Conservation (phyloP, 768 basidiomycete genomes). For the Agrocybe chaxingu region DNA sequence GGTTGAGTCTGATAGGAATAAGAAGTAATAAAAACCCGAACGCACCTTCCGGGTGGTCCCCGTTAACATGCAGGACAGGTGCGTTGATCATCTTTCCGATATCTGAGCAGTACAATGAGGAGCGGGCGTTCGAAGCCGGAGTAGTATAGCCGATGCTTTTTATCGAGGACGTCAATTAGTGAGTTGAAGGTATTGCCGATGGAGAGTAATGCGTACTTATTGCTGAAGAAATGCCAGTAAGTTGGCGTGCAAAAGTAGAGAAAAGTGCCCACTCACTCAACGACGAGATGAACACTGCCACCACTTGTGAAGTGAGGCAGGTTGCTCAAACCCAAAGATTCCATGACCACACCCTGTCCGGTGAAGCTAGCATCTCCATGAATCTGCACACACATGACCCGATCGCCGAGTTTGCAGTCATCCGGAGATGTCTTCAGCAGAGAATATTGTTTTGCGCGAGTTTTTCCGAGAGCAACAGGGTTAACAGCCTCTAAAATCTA, state of each 20-base stretch:
- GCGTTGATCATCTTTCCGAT: conserved; percentile 88
- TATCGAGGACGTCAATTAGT: conserved; percentile 1
- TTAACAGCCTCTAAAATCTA: conserved; percentile 69
- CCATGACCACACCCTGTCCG: conserved; percentile 90
- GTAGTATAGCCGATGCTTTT: conserved; percentile 89
- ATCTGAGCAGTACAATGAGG: conserved; percentile 85
- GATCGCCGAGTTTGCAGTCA: conserved; percentile 56
- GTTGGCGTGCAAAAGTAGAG: neutral
- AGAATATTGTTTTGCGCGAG: conserved; percentile 86
- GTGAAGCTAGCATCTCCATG: conserved; percentile 93
- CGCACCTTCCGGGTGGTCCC: conserved; percentile 81
- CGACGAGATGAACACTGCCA: conserved; percentile 86
- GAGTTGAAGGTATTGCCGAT: neutral
- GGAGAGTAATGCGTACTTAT: conserved; percentile 42
- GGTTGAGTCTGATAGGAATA: neutral
- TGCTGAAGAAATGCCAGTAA: conserved; percentile 32
- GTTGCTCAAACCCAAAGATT: conserved; percentile 80
- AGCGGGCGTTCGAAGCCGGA: conserved; percentile 78
- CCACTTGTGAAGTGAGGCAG: conserved; percentile 91
- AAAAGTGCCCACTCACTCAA: conserved; percentile 58
- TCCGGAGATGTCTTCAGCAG: conserved; percentile 63
- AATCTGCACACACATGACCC: conserved; percentile 84
- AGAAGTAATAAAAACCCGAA: conserved; percentile 6
- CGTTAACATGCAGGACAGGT: conserved; percentile 88
- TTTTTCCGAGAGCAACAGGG: conserved; percentile 85